Evolutionary conservation across 2,329 filamentous ascomycete genomes (phyloP), one percentile per base, ranked within the genome.

Genomic region (Cladosporium sp.): DNA sequence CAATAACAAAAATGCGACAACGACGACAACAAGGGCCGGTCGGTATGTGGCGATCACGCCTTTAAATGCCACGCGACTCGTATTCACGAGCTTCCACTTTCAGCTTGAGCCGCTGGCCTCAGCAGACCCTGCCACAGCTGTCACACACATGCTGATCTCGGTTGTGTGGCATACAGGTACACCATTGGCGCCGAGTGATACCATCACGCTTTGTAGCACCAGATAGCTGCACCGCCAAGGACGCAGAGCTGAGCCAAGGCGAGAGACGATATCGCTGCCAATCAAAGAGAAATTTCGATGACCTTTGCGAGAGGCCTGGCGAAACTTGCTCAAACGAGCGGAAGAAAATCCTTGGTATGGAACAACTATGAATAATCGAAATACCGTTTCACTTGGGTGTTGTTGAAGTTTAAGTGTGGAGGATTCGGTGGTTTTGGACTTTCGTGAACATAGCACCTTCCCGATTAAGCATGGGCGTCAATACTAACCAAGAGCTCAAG

Each of bases 181-280:
- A 30, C 16, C 30, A 61, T 61, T 61, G 58, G 58, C 58, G 58
- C 58, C 58, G 46, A 53, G 58, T 53, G 58, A 53, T 61, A 61
- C 28, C 39, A 59, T 18, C 1, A 28, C 25, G 6, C 23, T 14
- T 23, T 46, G 46, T 23, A n/a, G 23, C n/a, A 39, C 34, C 32
- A 43, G 14, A 28, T 34, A 30, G 34, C 21, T 53, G 59, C 49
- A 30, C 25, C 56, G 59, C 59, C 59, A 63, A 63, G 59, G 7
- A 26, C 18, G 34, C 58, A 54, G 48, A 21, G 48, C n/a, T 63
- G 59, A 30, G 59, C 59, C 59, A 63, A 63, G 59, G 36, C 14
- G 32, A 61, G n/a, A 61, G 18, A 23, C 59, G 59, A 54, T 63
- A 63, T 63, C 59, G 49, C 25, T 26, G 26, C 58, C 58, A 60